These are phyloP conservation scores for Fusarium paranaense DNA, from an alignment of 2,329 filamentous ascomycete species.

Conservation along the genomic window DNA sequence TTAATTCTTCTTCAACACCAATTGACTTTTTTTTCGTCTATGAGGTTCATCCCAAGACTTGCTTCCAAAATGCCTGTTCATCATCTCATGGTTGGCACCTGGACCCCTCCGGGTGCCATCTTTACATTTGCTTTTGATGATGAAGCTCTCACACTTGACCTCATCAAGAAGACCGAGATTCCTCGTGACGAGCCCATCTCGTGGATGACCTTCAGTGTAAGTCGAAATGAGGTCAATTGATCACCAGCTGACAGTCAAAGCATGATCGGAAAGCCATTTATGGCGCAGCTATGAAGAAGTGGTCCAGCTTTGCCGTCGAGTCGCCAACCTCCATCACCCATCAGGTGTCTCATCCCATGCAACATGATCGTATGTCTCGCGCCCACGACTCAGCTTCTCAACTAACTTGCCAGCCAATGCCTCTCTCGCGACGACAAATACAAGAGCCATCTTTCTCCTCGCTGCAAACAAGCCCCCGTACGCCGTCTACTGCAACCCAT, in stretches of 20 bases:
- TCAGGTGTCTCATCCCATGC: constrained; percentile 79
- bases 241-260: constrained; percentile 54
- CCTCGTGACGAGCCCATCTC: constrained; percentile 88
- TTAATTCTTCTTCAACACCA: background rate
- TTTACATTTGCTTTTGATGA: constrained; percentile 92
- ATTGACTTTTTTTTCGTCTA: background rate
- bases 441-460: constrained; percentile 88
- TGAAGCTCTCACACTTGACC: constrained; percentile 76
- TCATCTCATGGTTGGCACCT: constrained; percentile 92
- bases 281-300: constrained; percentile 93
- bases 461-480: constrained; percentile 82
- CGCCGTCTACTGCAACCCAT: constrained; percentile 89
- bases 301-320: constrained; percentile 83
- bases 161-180: constrained; percentile 85
- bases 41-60: constrained; percentile 13
- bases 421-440: constrained; percentile 78
- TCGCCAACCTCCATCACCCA: constrained; percentile 82
- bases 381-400: background rate
- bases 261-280: constrained; percentile 88
- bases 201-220: constrained; percentile 91
- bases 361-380: constrained; percentile 74
- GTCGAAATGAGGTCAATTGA: background rate
- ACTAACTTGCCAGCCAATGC: constrained; percentile 67
- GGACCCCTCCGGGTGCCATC: constrained; percentile 90
- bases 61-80: constrained; percentile 75